These are phyloP conservation scores for Calonectria honghensis DNA, from an alignment of 2,329 filamentous ascomycete genomes.

Conservation along the genomic window DNA sequence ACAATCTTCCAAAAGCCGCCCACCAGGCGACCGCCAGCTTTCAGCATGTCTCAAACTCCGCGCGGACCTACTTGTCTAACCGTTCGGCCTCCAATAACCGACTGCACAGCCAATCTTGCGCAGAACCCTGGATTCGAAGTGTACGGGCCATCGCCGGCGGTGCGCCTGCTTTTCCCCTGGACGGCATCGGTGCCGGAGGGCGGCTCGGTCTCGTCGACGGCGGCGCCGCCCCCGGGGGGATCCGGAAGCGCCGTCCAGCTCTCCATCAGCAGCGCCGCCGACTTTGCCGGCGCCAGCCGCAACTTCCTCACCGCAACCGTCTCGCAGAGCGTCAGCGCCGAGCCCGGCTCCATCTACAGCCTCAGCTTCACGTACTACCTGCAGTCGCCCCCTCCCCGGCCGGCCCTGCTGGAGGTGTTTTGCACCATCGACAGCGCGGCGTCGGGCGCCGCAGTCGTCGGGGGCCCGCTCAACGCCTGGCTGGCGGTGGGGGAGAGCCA, in stretches of 20 bases:
- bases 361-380: too few species aligned
- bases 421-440: neutral
- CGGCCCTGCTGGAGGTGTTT: neutral
- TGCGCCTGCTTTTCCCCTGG: neutral
- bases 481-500: too few species aligned
- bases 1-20: too few species aligned
- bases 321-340: neutral
- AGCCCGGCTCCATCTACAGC: accelerated
- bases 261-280: too few species aligned
- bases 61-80: neutral
- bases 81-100: neutral
- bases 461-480: too few species aligned
- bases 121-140: neutral
- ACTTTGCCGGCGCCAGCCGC: too few species aligned
- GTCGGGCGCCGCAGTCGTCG: too few species aligned
- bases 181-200: neutral
- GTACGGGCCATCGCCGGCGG: neutral
- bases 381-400: too few species aligned
- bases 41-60: neutral
- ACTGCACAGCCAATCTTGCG: neutral
- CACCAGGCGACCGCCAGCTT: too few species aligned
- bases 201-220: neutral
- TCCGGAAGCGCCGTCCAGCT: too few species aligned
- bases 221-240: too few species aligned
- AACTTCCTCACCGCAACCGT: neutral